Percentiles rank a stretch among this genome's conserved stretches.
These are phyloP conservation scores for Phytophthora citrophthora DNA, from an alignment of 352 stramenopile species.

Conservation along the genomic window DNA sequence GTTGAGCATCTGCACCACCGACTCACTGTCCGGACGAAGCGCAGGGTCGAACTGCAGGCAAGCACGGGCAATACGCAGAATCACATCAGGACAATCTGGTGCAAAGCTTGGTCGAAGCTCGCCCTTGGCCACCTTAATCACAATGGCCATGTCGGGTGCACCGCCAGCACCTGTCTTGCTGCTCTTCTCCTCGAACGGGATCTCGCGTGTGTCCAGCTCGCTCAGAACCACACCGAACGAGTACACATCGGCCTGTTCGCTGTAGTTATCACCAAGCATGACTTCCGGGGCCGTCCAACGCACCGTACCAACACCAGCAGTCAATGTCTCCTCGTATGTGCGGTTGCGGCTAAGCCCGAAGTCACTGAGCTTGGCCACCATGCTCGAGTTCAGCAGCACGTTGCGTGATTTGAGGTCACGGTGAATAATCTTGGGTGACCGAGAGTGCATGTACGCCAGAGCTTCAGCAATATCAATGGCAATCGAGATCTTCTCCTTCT, in stretches of 20 bases:
- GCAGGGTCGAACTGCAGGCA: constrained; percentile 88
- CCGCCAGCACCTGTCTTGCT: constrained; percentile 60
- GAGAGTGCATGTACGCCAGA: constrained; percentile 86
- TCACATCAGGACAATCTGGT: constrained; percentile 58
- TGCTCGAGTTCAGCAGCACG: constrained; percentile 77
- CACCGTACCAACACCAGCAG: constrained; percentile 81
- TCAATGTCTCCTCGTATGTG: constrained; percentile 88
- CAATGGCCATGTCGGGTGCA: constrained; percentile 83
- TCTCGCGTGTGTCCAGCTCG: constrained; percentile 87
- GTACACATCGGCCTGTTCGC: constrained; percentile 88
- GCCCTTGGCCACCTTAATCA: constrained; percentile 87
- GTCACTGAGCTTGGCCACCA: constrained; percentile 87
- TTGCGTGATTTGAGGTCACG: constrained; percentile 87
- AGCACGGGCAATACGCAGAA: constrained; percentile 77
- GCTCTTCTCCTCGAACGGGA: constrained; percentile 89
- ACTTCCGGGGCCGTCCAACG: constrained; percentile 89
- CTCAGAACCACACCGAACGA: constrained; percentile 89
- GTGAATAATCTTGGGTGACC: constrained; percentile 85
- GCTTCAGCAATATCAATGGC: constrained; percentile 84
- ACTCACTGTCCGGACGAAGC: constrained; percentile 72
- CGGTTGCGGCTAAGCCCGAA: constrained; percentile 85
- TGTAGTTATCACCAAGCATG: constrained; percentile 90
- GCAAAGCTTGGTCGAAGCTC: constrained; percentile 82
- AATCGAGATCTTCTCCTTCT: constrained; percentile 86
- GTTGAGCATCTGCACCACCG: constrained; percentile 82